Base-by-base conservation (phyloP, 2,329 filamentous ascomycete species). In the Xylariaceae sp. region DNA sequence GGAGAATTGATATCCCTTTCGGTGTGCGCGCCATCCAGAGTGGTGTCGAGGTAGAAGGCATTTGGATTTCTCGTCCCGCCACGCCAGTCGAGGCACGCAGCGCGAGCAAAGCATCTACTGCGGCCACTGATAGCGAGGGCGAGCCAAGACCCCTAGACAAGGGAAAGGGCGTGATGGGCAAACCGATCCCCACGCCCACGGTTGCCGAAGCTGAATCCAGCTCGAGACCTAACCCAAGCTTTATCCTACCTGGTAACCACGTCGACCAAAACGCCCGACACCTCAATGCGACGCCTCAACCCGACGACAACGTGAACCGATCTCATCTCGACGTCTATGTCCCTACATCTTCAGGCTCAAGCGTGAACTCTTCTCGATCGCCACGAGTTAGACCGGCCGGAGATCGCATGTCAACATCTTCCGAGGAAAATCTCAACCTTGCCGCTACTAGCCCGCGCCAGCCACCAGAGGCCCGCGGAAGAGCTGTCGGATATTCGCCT, bases 11-110 rank as follows among this genome's bases (percentile, higher is more conserved):
- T 8, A 84, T 95, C 42, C 92, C 91, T 0, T 97, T 97, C 68
- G 92, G 93, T 17, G 84, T 94, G 56, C 86, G 89, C 66, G 92
- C 92, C 5, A 84, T 97, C 51, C 88, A 96, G 72, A 88, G 84
- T 66, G 92, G 92, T 4, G 79, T 95, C 49, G 84, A 93, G 70
- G 84, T 96, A 6, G 90, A 96, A 64, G 92, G 91, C 3, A 92
- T 97, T 54, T 91, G 88, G 87, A 84, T 89, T 53, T 87, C 85
- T 23, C 76, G 78, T 55, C 78, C 80, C 50, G 73, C 75, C 8
- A 78, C 77, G 9, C 76, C 78, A 2, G 58, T 66, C 45, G 69
- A 67, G 23, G 37, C 61, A 10, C 62, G 62, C 18, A 68, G 59
- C 10, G 60, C 67, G 15, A 68, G 66, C 42, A 62, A 67, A 35